A percentile compares a stretch with the other conserved stretches of the same genome.
Conservation (phyloP, 2,329 filamentous ascomycete genomes). For the Aspergillus thermomutatus region DNA sequence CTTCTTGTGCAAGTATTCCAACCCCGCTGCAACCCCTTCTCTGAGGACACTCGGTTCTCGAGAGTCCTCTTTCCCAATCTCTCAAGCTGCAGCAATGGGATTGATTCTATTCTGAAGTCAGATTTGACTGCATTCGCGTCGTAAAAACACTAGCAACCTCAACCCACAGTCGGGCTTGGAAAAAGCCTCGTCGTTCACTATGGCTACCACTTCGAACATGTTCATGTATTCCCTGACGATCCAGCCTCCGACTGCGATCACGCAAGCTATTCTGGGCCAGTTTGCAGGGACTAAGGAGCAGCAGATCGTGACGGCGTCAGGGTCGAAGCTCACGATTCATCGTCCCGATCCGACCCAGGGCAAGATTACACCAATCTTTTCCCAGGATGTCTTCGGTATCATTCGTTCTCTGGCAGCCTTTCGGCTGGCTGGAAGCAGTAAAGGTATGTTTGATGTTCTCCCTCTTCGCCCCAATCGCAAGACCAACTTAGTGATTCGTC, state of each 20-base stretch:
- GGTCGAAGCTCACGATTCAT: conserved; percentile 82
- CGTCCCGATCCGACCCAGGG: conserved; percentile 81
- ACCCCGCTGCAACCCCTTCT: conserved; percentile 2
- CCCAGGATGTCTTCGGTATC: conserved; percentile 95
- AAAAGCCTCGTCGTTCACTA: conserved; percentile 46
- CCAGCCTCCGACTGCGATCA: conserved; percentile 84
- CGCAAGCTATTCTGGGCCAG: conserved; percentile 88
- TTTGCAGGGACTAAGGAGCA: conserved; percentile 96
- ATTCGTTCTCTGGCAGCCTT: conserved; percentile 86
- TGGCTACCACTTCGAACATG: conserved; percentile 98
- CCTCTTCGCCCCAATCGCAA: conserved; percentile 24
- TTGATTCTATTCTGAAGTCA: conserved; percentile 26
- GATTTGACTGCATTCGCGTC: conserved; percentile 26
- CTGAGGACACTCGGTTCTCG: conserved; percentile 21
- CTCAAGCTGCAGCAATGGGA: conserved; percentile 35
- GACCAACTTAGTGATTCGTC: conserved; percentile 68
- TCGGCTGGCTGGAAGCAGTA: conserved; percentile 85
- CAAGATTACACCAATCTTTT: conserved; percentile 79
- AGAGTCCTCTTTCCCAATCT: conserved; percentile 23
- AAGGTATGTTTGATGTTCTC: conserved; percentile 65
- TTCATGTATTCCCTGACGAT: conserved; percentile 98
- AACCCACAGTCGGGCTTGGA: conserved; percentile 13
- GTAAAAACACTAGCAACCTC: conserved; percentile 17
- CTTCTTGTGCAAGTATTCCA: conserved; percentile 6
- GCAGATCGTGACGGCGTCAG: conserved; percentile 91